These are phyloP conservation scores for Penicillium sp. DNA, from an alignment of 2,329 filamentous ascomycete species.

Conservation along the genomic window DNA sequence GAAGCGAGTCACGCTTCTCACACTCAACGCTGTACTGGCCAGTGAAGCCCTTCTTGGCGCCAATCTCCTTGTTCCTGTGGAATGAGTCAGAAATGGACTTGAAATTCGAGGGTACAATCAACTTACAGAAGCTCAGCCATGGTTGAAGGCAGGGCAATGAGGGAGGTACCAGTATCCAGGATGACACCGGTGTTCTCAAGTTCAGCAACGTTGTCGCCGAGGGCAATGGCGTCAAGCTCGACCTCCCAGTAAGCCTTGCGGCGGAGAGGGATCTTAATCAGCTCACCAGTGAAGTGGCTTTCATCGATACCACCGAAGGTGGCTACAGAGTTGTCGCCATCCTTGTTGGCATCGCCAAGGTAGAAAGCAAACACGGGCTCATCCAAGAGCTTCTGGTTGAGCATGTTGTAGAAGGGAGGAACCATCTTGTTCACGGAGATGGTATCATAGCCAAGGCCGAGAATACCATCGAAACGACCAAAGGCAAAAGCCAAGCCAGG, in stretches of 20 bases:
- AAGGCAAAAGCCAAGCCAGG: conserved; percentile 97
- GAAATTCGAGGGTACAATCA: not conserved
- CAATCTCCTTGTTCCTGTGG: conserved; percentile 81
- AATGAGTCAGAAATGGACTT: conserved; percentile 11
- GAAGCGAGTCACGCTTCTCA: conserved; percentile 74
- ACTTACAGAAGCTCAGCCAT: conserved; percentile 83
- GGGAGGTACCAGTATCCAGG: conserved; percentile 95
- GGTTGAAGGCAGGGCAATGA: conserved; percentile 88
- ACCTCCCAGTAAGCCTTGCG: conserved; percentile 99
- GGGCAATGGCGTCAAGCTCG: conserved; percentile 85
- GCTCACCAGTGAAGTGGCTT: conserved; percentile 77
- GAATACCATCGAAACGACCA: conserved; percentile 93
- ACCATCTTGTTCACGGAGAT: conserved; percentile 96
- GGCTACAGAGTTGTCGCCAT: conserved; percentile 76
- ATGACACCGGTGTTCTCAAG: conserved; percentile 95
- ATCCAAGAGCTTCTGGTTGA: conserved; percentile 85
- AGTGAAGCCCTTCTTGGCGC: conserved; percentile 95
- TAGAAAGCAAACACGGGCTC: conserved; percentile 97
- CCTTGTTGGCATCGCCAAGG: conserved; percentile 71
- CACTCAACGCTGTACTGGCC: conserved; percentile 97
- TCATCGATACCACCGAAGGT: conserved; percentile 87
- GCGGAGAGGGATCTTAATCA: conserved; percentile 89
- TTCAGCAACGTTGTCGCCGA: conserved; percentile 81
- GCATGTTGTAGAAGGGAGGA: conserved; percentile 94
- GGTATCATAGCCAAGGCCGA: conserved; percentile 90